Evolutionary conservation across 495 filamentous ascomycete species (phyloP).

Genomic region (Glarea lozoyensis): DNA sequence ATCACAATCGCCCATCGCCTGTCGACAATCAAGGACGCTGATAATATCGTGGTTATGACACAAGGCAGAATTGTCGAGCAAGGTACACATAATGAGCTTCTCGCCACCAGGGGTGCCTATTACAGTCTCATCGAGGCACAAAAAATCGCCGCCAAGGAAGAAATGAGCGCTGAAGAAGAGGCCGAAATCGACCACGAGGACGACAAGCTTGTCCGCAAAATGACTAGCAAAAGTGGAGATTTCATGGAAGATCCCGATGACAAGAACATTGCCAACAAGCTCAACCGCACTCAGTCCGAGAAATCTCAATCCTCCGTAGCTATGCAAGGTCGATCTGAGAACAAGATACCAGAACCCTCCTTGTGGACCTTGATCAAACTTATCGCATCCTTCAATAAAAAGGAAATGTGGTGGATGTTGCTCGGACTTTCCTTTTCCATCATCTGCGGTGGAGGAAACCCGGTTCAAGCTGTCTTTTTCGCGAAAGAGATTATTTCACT

Average conservation of each 20-base stretch:
- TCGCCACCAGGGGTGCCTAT: conserved; percentile 56
- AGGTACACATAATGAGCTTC: conserved; percentile 66
- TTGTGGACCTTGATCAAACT: conserved; percentile 81
- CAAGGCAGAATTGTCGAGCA: conserved; percentile 82
- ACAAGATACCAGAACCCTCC: conserved; percentile 46
- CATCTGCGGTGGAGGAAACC: conserved; percentile 78
- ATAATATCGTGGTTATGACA: conserved; percentile 93
- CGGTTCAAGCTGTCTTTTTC: conserved; percentile 83
- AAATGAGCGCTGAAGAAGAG: conserved; percentile 38
- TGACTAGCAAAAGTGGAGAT: conserved; percentile 25
- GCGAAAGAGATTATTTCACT: conserved; percentile 74
- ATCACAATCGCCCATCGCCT: conserved; percentile 94
- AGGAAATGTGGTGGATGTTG: conserved; percentile 65
- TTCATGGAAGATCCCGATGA: conserved; percentile 50
- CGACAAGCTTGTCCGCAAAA: conserved; percentile 36
- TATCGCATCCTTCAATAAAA: conserved; percentile 71
- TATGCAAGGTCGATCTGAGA: conserved; percentile 41
- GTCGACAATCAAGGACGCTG: conserved; percentile 85
- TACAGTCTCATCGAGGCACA: conserved; percentile 73
- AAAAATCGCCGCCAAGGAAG: conserved; percentile 59
- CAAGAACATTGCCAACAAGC: conserved; percentile 39
- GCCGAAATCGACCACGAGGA: conserved; percentile 35
- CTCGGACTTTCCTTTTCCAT: conserved; percentile 68
- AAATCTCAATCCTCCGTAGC: conserved; percentile 64
- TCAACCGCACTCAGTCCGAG: conserved; percentile 53